Conservation (phyloP, 2,329 filamentous ascomycete genomes). For the Phialocephala sp. region DNA sequence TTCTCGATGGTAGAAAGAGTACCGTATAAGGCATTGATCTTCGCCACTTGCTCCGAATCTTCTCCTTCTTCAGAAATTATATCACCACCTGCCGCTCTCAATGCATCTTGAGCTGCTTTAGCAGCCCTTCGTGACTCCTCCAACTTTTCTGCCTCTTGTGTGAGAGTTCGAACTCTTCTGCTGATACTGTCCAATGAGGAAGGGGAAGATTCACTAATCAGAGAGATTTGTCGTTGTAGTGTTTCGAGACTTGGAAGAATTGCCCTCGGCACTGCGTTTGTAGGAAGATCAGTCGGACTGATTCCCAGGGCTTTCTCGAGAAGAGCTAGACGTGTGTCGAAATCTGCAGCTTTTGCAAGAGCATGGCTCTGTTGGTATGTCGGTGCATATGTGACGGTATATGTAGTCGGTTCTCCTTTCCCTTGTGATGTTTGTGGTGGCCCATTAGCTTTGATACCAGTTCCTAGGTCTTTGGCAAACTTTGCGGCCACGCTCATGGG, state of each 20-base stretch:
- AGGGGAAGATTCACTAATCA: conserved; percentile 74
- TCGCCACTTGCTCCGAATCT: conserved; percentile 75
- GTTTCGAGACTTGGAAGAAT: conserved; percentile 82
- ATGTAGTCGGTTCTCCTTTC: conserved; percentile 53
- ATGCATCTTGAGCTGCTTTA: conserved; percentile 64
- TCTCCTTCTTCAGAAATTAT: conserved; percentile 52
- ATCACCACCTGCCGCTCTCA: conserved; percentile 49
- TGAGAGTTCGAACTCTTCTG: conserved; percentile 71
- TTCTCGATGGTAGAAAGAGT: conserved; percentile 88
- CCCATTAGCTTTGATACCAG: conserved; percentile 39
- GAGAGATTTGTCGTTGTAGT: conserved; percentile 80
- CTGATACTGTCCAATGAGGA: conserved; percentile 75
- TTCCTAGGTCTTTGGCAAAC: conserved; percentile 40
- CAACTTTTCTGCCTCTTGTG: conserved; percentile 74
- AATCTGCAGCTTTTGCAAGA: conserved; percentile 82
- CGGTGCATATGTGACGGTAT: conserved; percentile 68
- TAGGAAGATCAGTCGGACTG: conserved; percentile 69
- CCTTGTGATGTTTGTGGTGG: conserved; percentile 34
- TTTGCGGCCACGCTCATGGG: conserved; percentile 32
- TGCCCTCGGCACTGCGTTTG: conserved; percentile 65
- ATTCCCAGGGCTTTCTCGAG: conserved; percentile 85
- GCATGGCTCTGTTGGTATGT: conserved; percentile 72
- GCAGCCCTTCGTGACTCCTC: conserved; percentile 68
- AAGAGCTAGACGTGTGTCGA: conserved; percentile 79
- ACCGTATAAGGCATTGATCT: conserved; percentile 90